Conservation (phyloP, 2,329 filamentous ascomycete species). For the Byssothecium circinans region DNA sequence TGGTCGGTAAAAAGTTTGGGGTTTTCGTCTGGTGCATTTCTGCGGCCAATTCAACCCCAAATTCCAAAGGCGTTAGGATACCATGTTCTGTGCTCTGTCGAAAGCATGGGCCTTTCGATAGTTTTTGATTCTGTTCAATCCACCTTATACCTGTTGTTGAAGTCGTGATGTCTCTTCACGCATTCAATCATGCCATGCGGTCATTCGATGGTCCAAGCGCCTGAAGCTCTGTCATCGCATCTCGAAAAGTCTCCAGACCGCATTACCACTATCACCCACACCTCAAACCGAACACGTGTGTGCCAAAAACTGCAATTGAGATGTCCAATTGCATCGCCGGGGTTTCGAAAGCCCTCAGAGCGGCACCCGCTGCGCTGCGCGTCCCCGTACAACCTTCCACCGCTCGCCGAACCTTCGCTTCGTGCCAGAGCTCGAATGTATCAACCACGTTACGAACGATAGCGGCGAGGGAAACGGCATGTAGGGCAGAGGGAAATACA, state of each 20-base stretch:
- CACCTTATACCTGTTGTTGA: no score
- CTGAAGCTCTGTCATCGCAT: conserved; percentile 4
- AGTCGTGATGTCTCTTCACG: no score
- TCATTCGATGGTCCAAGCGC: conserved; percentile 3
- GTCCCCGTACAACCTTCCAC: conserved; percentile 13
- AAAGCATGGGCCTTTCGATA: no score
- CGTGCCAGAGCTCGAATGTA: conserved; percentile 15
- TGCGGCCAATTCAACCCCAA: no score
- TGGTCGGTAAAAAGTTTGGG: no score
- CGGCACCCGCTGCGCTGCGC: conserved; percentile 13
- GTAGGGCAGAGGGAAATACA: conserved; percentile 10
- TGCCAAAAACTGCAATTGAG: conserved; percentile 9
- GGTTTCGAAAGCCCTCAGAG: conserved; percentile 16
- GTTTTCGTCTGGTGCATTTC: no score
- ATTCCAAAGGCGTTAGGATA: no score
- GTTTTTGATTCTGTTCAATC: no score
- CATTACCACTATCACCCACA: conserved; percentile 5
- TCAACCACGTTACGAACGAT: conserved; percentile 13
- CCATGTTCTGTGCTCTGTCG: no score
- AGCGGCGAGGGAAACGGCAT: conserved; percentile 10
- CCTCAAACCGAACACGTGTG: neutral
- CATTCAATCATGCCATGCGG: conserved; percentile 4
- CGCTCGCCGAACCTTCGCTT: conserved; percentile 26
- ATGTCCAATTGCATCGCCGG: conserved; percentile 35
- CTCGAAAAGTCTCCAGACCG: conserved; percentile 8